These are phyloP conservation scores for Suillus lakei DNA, from an alignment of 768 basidiomycete species.

Conservation along the genomic window DNA sequence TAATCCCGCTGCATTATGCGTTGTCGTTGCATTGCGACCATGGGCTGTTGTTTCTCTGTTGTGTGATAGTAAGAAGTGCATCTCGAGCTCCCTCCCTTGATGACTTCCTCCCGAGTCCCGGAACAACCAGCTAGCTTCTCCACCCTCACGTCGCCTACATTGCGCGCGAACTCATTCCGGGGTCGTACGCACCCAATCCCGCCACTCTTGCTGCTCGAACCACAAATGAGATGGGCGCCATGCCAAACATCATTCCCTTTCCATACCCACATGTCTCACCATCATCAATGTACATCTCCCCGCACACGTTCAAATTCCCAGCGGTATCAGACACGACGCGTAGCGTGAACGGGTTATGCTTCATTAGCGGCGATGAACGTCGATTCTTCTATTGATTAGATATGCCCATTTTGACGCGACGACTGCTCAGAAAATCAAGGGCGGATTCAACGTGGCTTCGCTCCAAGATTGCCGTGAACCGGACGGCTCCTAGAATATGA, in stretches of 20 bases:
- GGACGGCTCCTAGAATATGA: constrained; percentile 33
- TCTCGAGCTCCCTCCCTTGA: constrained; percentile 52
- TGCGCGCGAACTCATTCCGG: constrained; percentile 72
- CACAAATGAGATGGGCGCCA: constrained; percentile 48
- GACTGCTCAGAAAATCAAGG: constrained; percentile 16
- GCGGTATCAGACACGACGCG: constrained; percentile 74
- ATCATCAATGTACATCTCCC: constrained; percentile 94
- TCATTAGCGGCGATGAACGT: constrained; percentile 86
- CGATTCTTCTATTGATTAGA: constrained; percentile 40
- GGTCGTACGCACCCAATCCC: constrained; percentile 55
- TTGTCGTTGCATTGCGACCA: neutral
- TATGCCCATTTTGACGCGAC: constrained; percentile 12
- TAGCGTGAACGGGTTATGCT: constrained; percentile 90
- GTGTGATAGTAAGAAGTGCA: neutral
- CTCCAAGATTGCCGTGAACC: constrained; percentile 34
- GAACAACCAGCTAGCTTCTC: constrained; percentile 82
- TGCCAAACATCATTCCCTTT: constrained; percentile 86
- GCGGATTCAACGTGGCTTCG: constrained; percentile 42
- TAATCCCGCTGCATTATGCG: neutral
- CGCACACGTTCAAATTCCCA: constrained; percentile 51
- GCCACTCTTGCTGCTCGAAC: constrained; percentile 62
- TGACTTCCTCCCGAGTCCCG: constrained; percentile 72
- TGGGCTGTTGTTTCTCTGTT: neutral
- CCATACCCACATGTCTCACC: constrained; percentile 81
- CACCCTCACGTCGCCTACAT: constrained; percentile 69